These are phyloP conservation scores for Chalciporus piperatus DNA, from an alignment of 768 basidiomycete species.

Conservation along the genomic window DNA sequence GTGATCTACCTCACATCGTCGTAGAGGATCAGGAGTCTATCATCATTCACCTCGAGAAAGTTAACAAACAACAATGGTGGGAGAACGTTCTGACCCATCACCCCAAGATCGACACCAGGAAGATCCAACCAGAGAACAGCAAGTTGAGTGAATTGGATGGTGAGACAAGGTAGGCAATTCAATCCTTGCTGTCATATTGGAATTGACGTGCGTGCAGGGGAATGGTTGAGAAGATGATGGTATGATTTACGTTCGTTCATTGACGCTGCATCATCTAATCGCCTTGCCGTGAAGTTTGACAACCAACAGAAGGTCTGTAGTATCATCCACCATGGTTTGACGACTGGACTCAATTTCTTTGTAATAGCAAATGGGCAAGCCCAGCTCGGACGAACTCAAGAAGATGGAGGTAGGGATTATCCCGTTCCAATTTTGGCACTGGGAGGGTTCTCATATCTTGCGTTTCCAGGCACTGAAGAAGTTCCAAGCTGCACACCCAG, in stretches of 20 bases:
- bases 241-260: conserved; percentile 36
- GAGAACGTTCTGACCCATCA: conserved; percentile 93
- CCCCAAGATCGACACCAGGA: conserved; percentile 94
- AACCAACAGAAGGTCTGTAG: conserved; percentile 41
- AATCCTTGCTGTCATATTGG: conserved; percentile 1
- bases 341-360: background rate
- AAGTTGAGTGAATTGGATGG: conserved; percentile 95
- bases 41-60: conserved; percentile 79
- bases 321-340: background rate
- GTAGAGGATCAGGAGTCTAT: conserved; percentile 77
- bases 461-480: conserved; percentile 68
- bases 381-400: conserved; percentile 91
- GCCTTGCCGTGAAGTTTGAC: conserved; percentile 35
- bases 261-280: conserved; percentile 7
- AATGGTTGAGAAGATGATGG: conserved; percentile 99
- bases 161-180: conserved; percentile 75
- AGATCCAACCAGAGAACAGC: conserved; percentile 93
- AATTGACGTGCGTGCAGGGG: conserved; percentile 49
- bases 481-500: conserved; percentile 88
- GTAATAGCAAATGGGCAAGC: conserved; percentile 87
- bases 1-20: conserved; percentile 5
- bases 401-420: conserved; percentile 71
- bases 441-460: background rate
- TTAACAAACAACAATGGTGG: conserved; percentile 94
- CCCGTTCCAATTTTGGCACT: background rate